Evolutionary conservation across 805 yeast species (phyloP).

Genomic region (Nakazawaea wickerhamii): DNA sequence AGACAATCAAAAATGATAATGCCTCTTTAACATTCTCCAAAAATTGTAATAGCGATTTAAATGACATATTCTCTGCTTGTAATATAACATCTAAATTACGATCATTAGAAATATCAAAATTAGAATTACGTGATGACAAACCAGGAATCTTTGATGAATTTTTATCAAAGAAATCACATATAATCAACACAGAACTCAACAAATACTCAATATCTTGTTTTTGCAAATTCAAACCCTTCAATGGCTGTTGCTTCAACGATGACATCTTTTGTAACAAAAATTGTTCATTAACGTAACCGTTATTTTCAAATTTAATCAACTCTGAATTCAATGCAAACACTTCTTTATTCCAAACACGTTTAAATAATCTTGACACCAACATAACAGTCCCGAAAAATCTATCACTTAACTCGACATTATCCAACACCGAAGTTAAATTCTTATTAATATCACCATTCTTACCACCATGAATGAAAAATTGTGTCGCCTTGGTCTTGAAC

Average conservation of each 20-base stretch:
- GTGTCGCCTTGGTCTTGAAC: slow-evolving; percentile 41
- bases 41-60: slow-evolving; percentile 69
- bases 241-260: slow-evolving; percentile 30
- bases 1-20: slow-evolving; percentile 75
- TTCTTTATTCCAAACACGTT: slow-evolving; percentile 72
- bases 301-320: slow-evolving; percentile 27
- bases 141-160: slow-evolving; percentile 61
- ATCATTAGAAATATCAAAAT: slow-evolving; percentile 42
- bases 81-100: slow-evolving; percentile 54
- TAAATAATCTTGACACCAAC: slow-evolving; percentile 69
- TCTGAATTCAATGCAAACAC: slow-evolving; percentile 43
- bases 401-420: slow-evolving; percentile 84
- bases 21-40: slow-evolving; percentile 83
- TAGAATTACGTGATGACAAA: slow-evolving; percentile 49
- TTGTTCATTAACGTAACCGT: slow-evolving; percentile 28
- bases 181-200: slow-evolving; percentile 62
- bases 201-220: slow-evolving; percentile 59
- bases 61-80: slow-evolving; percentile 89
- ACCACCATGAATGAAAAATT: slow-evolving; percentile 49
- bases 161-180: slow-evolving; percentile 64
- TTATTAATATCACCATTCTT: slow-evolving; percentile 39
- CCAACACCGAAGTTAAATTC: slow-evolving; percentile 39
- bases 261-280: slow-evolving; percentile 35
- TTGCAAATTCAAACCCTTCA: slow-evolving; percentile 40
- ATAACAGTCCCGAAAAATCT: slow-evolving; percentile 85